Evolutionary conservation across 352 stramenopile genomes (phyloP), one percentile per base, ranked within the genome.

Genomic region (Phytophthora pistaciae): DNA sequence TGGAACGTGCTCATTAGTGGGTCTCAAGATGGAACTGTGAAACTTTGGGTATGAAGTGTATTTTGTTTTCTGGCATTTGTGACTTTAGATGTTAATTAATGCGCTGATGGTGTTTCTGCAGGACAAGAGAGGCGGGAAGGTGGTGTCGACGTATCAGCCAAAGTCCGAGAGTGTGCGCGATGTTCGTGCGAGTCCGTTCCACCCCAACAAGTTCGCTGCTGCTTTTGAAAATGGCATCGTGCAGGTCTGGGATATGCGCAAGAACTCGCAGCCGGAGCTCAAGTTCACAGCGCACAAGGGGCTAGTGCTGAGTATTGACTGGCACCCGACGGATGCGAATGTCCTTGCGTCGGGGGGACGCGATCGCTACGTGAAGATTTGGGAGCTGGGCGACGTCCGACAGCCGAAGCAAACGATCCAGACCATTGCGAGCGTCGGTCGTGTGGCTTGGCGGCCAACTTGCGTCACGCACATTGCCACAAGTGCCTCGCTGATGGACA

Each of bases 211-310:
- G 14, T 96, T 96, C 42, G 90, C 90, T 14, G 90, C 84, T 27
- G 88, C 88, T 0, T 96, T 96, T 66, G 90, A 96, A 54, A 96
- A 95, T 38, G 90, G 90, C 8, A 94, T 92, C 38, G 84, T 96
- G 7, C 88, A 96, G 62, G 88, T 96, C 53, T 96, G 90, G 90
- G 90, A 96, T 75, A 87, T 94, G 42, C 87, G 88, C 50, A 93
- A 95, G 74, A 93, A 92, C 56, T 67, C 76, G 9, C 87, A 96
- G 56, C 88, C 88, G 10, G 85, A 94, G 66, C 60, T 94, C 50
- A 95, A 94, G 70, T 96, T 97, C 58, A 93, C 91, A 21, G 90
- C 88, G 3, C 90, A 97, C 68, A 95, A 97, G 62, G 88, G 89
- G 0, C 82, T 96, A 27, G 88, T 97, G 18, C 66, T 97, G 29